Evolutionary conservation across 305 asterid species (phyloP).

Genomic region (Fraxinus paxiana): DNA sequence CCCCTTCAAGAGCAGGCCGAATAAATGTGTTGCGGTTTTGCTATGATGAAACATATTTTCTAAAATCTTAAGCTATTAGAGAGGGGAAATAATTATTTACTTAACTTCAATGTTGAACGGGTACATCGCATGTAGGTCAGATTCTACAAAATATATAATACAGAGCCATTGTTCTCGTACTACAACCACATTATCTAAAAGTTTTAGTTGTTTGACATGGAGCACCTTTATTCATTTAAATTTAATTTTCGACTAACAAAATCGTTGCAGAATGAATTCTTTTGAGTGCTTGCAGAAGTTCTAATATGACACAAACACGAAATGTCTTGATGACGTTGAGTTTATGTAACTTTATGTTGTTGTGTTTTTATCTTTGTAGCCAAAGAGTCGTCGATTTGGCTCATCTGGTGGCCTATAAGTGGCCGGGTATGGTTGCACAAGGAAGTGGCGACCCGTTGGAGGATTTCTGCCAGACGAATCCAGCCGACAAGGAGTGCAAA

Average conservation of each 20-base stretch:
- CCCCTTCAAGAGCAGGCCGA: neutral
- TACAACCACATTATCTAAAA: neutral
- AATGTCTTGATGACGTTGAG: neutral
- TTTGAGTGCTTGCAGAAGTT: neutral
- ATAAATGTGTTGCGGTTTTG: neutral
- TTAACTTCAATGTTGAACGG: neutral
- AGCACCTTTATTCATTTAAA: neutral
- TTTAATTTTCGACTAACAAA: neutral
- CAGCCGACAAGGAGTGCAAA: constrained; percentile 81
- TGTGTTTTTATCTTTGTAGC: constrained; percentile 37
- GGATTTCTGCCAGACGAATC: constrained; percentile 61
- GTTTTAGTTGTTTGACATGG: neutral
- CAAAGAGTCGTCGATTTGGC: constrained; percentile 95
- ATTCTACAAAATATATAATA: neutral
- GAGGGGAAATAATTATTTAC: neutral
- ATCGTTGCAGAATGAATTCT: neutral
- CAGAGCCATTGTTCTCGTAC: neutral
- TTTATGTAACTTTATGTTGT: neutral
- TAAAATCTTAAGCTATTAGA: neutral
- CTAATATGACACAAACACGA: neutral
- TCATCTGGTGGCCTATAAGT: constrained; percentile 73
- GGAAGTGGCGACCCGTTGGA: constrained; percentile 81
- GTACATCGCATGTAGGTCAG: neutral
- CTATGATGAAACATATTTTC: neutral
- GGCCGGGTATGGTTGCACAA: constrained; percentile 52